These are phyloP conservation scores for Saccharomyces eubayanus DNA, from an alignment of 805 yeast species.

Conservation along the genomic window DNA sequence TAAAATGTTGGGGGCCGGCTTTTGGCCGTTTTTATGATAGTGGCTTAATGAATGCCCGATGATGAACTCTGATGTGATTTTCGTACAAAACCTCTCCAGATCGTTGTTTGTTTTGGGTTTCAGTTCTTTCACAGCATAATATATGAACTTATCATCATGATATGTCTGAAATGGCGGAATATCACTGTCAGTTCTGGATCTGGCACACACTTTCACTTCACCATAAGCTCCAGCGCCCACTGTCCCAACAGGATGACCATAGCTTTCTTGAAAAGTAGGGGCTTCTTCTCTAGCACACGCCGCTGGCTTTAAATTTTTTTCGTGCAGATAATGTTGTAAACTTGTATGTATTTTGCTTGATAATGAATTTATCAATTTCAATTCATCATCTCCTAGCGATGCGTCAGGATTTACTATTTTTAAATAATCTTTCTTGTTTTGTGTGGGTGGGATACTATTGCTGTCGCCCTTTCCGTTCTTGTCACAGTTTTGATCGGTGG, in stretches of 20 bases:
- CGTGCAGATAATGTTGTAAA: slow-evolving; percentile 16
- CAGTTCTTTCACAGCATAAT: slow-evolving; percentile 88
- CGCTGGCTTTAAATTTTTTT: slow-evolving; percentile 3
- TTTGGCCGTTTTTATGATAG: slow-evolving; percentile 32
- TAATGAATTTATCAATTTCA: slow-evolving; percentile 40
- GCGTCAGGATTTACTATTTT: slow-evolving; percentile 27
- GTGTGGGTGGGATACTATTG: slow-evolving; percentile 1
- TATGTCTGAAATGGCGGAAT: slow-evolving; percentile 41
- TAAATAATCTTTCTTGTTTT: slow-evolving; percentile 12
- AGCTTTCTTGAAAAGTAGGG: slow-evolving; percentile 35
- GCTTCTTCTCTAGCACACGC: slow-evolving; percentile 1
- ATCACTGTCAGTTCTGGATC: slow-evolving; percentile 24
- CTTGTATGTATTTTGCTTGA: slow-evolving; percentile 41
- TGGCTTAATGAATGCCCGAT: slow-evolving; percentile 67
- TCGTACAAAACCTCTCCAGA: slow-evolving; percentile 81
- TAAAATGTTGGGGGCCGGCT: slow-evolving; percentile 49
- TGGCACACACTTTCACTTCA: slow-evolving; percentile 76
- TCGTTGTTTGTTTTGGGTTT: slow-evolving; percentile 75
- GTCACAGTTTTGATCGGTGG: slow-evolving; percentile 1
- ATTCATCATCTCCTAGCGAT: slow-evolving; percentile 44
- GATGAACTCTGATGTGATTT: slow-evolving; percentile 81
- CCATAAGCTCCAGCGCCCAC: slow-evolving; percentile 96
- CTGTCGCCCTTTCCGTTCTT: neutral
- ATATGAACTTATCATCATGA: slow-evolving; percentile 55
- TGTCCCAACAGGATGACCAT: slow-evolving; percentile 44